Evolutionary conservation across 192 early-diverging fungal genomes (phyloP), one percentile per base, ranked within the genome.

Genomic region (Mycoemilia scoparia): DNA sequence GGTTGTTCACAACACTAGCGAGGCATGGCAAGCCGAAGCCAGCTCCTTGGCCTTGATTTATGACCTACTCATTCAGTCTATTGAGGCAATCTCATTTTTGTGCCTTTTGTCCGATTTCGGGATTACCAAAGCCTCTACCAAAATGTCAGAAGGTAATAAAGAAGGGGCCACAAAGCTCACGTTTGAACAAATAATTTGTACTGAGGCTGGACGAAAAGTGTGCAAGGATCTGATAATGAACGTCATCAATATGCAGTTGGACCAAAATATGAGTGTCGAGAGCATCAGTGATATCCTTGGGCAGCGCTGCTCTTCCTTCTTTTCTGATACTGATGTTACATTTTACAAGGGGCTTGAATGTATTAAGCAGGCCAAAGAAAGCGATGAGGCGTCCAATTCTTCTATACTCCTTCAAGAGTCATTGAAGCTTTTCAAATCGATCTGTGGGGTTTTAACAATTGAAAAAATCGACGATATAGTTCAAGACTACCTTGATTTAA

Each of bases 51-150:
- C 52, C 23, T 54, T 70, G 2, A 56, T 76, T 21, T 53, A 69
- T 32, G 57, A 67, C 1, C 51, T 84, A 14, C 37, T 80, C 13
- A 47, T 54, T 1, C 57, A 67, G 21, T 38, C 60, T n/a, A 49
- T 68, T 19, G 77, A 84, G 36, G 69, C 67, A 9, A 69, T 81
- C 8, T 57, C 77, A 2, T 77, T 84, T 34, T 41, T 81, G 7
- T 51, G 64, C 12, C 58, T 82, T 29, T 31, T 84, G 27, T 39
- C 63, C 2, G 79, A 82, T 37, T 67, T 74, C 21, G 66, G 79
- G 21, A 46, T 84, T 43, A 55, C 70, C 0, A 54, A 44, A 0
- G 57, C 70, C 21, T 51, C 69, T 35, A 46, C 29, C 15, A 46
- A 45, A 4, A 54, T 79, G 38, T 40, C 60, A 4, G 46, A 39